Base-by-base conservation (phyloP, 345 rosid genomes). In the Cochlearia excelsa region DNA sequence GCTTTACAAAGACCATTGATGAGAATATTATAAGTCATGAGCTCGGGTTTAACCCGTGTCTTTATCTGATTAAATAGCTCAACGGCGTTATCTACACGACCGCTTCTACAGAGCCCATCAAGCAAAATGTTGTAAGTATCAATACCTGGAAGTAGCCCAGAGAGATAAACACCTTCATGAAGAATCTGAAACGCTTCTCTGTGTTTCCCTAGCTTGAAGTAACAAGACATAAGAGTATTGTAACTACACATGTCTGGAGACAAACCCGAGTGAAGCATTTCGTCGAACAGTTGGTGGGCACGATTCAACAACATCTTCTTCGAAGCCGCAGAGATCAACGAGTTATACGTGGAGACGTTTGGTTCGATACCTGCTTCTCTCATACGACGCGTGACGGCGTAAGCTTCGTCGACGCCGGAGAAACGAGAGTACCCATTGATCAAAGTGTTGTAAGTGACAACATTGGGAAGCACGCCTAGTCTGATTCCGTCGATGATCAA, bases 211-310 rank as follows among this genome's bases (percentile, higher is more conserved):
- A 77, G 9, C 61, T 79, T 81, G 65, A 89, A 84, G 60, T 84
- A 73, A 58, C 91, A 81, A 61, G 82, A 85, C 94, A 86, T 89
- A 70, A 92, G 60, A 59, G 83, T 78, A 61, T 92, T 92, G 50
- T 82, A 92, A 72, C 85, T 89, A 87, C 97, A 86, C 40, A 80
- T n/a, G 74, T 92, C 86, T 3, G 95, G 94, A 59, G 50, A 37
- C 46, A 92, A 59, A 3, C 84, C 84, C 52, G 51, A 53, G 0
- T 70, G 67, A 46, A 78, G 78, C 97, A 89, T 92, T 86, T 92
- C 98, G 2, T 86, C 95, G 65, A 93, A 85, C 83, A 93, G 77
- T 52, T 82, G 60, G 61, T 79, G 51, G 35, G 81, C 71, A 34
- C 60, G 65, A 33, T 67, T 51, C 26, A 89, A 51, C 65, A 74